Evolutionary conservation across 2,329 filamentous ascomycete species (phyloP), one percentile per base, ranked within the genome.

Genomic region (Mollisiaceae sp.): DNA sequence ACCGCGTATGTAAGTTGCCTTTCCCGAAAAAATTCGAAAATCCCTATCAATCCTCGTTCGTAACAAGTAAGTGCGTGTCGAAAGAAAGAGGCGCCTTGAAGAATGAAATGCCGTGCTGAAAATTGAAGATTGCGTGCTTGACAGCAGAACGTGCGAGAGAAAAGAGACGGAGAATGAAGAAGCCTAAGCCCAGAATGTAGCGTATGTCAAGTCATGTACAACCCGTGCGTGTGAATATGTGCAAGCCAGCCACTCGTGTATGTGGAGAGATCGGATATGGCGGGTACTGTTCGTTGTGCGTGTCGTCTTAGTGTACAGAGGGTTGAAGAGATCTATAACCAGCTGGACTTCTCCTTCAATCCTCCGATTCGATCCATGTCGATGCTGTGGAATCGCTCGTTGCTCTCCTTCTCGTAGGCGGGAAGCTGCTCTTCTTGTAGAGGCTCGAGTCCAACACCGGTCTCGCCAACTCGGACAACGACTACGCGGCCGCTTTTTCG

Each of bases 351-450:
- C 84, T 98, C 95, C 80, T 94, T 96, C 72, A 98, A 82, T 15
- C 95, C 95, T 60, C 95, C 95, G 76, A 98, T 96, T 70, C 92
- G 88, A 73, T 98, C 92, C 78, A 99, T 91, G 77, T 99, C 94
- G 73, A 99, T 88, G 3, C 93, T 95, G 78, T 97, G 92, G 81
- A 97, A 98, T 71, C 93, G 87, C 67, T 87, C 86, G 66, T 86
- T 87, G 77, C 88, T 88, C 75, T 91, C 90, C 79, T 92, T 91
- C 81, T 96, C 90, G 77, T 98, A 98, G 18, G 94, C 92, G 9
- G 95, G 94, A 54, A 97, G 86, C 78, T 88, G 85, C 78, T 90
- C 90, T 66, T 91, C 89, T 65, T 84, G 78, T 71, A 96, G 86
- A 62, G 94, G 94, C 80, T 97, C 94, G 69, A 98, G 85, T 59